phyloP scores from a whole-genome alignment of 257 asterid species.

The Cynanchum wilfordii region DNA sequence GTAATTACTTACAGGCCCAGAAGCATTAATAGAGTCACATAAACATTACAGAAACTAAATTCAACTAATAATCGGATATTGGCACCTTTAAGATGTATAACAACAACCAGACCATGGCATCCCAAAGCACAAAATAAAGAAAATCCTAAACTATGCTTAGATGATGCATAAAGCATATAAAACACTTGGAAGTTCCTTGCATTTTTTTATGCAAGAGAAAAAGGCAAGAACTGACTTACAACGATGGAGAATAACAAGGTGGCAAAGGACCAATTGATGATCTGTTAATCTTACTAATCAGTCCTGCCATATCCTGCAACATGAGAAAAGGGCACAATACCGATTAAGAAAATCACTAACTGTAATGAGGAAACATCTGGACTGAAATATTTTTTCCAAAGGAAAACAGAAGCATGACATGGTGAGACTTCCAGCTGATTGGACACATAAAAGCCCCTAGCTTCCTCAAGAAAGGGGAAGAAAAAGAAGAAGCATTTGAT shows the following conservation, averaged over 20 bases:
- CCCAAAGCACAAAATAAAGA: neutral
- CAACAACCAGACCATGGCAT: neutral
- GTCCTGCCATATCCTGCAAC: constrained; percentile 97
- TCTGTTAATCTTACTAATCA: constrained; percentile 92
- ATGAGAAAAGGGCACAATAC: constrained; percentile 8
- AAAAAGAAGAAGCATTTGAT: neutral
- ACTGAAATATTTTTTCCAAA: neutral
- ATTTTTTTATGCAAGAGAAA: neutral
- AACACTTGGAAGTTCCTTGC: neutral
- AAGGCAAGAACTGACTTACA: constrained; percentile 50
- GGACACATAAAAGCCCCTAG: neutral
- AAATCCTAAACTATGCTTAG: neutral
- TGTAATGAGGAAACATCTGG: neutral
- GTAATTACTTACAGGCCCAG: neutral
- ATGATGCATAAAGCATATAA: constrained; percentile 1
- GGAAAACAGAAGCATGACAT: neutral
- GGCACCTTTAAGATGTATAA: neutral
- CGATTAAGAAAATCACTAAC: neutral
- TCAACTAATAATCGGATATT: neutral
- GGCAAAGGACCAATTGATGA: constrained; percentile 98
- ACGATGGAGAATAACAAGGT: constrained; percentile 83
- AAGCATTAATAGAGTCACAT: neutral
- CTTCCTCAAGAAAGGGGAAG: neutral
- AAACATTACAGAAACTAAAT: neutral
- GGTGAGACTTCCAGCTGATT: neutral